phyloP scores from a whole-genome alignment of 371 early-diverging fungal species.

The Mucor indicus region DNA sequence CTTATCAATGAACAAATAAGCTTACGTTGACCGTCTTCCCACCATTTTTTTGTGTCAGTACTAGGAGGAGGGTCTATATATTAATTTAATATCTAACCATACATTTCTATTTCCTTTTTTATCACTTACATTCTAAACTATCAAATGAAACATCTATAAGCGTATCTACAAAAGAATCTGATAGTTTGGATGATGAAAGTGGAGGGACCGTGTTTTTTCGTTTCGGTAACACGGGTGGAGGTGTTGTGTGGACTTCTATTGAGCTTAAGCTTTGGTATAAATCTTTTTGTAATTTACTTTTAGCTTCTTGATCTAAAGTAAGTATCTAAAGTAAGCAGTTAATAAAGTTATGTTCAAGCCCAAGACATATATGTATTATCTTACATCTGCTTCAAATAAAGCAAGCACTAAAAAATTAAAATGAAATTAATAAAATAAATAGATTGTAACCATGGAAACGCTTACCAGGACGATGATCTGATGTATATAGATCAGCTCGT shows the following conservation, averaged over 20 bases:
- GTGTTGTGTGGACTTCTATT: slow-evolving; percentile 14
- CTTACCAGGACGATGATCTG: slow-evolving; percentile 77
- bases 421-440: too few relatives aligned
- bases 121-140: slow-evolving; percentile 19
- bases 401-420: slow-evolving; percentile 28
- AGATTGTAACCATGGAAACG: too few relatives aligned
- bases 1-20: too few relatives aligned
- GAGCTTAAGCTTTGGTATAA: slow-evolving; percentile 44
- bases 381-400: slow-evolving; percentile 45
- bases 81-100: background rate
- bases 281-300: slow-evolving; percentile 38
- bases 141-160: slow-evolving; percentile 22
- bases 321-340: slow-evolving; percentile 19
- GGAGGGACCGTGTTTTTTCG: slow-evolving; percentile 12
- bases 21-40: slow-evolving; percentile 36
- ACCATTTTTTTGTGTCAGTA: slow-evolving; percentile 38
- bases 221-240: slow-evolving; percentile 20
- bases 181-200: slow-evolving; percentile 17
- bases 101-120: background rate
- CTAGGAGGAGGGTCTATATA: slow-evolving; percentile 38
- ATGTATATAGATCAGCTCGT: slow-evolving; percentile 65
- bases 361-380: background rate
- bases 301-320: slow-evolving; percentile 41
- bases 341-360: background rate
- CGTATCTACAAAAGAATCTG: slow-evolving; percentile 26